phyloP scores from a whole-genome alignment of 2,329 filamentous ascomycete genomes.

The Microdochium nivale region DNA sequence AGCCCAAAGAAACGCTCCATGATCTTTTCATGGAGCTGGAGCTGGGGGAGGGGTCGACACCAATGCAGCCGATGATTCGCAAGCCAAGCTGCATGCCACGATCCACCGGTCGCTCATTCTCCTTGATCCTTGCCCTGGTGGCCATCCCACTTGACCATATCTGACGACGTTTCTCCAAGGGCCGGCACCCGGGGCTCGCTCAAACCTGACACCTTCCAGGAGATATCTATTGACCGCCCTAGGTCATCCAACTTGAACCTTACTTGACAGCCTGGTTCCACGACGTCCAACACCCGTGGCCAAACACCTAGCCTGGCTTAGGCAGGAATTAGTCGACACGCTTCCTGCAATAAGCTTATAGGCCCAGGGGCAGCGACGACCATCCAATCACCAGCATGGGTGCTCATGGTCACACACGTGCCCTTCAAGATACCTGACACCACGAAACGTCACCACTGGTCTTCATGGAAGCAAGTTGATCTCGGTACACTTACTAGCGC shows the following conservation, averaged over 20 bases:
- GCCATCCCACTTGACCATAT: not conserved
- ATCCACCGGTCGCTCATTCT: not conserved
- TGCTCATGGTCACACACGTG: not conserved
- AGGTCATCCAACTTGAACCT: not conserved
- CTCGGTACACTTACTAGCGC: conserved; percentile 2
- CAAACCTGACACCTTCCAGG: not conserved
- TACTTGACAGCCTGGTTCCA: not conserved
- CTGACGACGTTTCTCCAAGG: not conserved
- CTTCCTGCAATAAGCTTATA: not conserved
- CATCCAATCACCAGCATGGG: not conserved
- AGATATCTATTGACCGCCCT: not conserved
- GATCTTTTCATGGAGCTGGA: not conserved
- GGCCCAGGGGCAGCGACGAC: not conserved
- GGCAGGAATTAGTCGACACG: not conserved
- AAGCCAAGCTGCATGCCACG: not conserved
- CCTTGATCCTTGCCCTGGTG: not conserved
- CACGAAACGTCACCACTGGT: not conserved
- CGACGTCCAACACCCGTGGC: not conserved
- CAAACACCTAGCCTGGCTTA: not conserved
- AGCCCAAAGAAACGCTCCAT: not conserved
- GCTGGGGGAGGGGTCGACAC: not conserved
- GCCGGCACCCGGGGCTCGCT: not conserved
- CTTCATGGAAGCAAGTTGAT: not conserved
- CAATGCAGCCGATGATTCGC: not conserved
- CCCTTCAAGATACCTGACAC: not conserved